Percentiles rank a stretch among this genome's conserved stretches.
Conservation (phyloP, 1,284 basidiomycete genomes). For the Heimioporus retisporus region DNA sequence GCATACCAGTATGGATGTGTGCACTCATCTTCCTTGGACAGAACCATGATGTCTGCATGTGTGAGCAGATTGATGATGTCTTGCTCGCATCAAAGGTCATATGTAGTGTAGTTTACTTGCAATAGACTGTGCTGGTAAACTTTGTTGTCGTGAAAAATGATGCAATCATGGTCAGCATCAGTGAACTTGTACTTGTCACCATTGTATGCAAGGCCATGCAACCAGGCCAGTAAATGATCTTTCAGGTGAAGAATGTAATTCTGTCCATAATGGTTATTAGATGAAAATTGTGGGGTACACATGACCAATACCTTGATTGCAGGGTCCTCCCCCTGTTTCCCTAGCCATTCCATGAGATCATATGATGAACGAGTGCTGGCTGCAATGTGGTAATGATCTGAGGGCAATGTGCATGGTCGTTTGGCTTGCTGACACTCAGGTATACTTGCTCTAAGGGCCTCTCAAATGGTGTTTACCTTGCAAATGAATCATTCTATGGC, state of each 20-base stretch:
- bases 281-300: background rate
- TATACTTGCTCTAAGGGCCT: background rate
- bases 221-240: slow-evolving; percentile 40
- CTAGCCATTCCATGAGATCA: slow-evolving; percentile 3
- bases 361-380: background rate
- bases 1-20: slow-evolving; percentile 1
- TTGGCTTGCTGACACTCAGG: background rate
- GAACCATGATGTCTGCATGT: slow-evolving; percentile 22
- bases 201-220: slow-evolving; percentile 33
- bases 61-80: slow-evolving; percentile 35
- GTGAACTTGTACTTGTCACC: slow-evolving; percentile 43
- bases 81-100: slow-evolving; percentile 35
- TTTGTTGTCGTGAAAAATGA: slow-evolving; percentile 21
- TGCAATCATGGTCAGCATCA: slow-evolving; percentile 29
- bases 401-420: background rate
- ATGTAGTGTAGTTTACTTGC: slow-evolving; percentile 39
- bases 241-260: slow-evolving; percentile 40
- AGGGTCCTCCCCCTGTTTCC: background rate
- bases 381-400: slow-evolving; percentile 12
- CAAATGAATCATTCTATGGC: slow-evolving; percentile 9
- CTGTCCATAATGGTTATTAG: slow-evolving; percentile 1
- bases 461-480: slow-evolving; percentile 2
- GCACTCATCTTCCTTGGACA: slow-evolving; percentile 22
- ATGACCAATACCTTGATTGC: background rate
- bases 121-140: slow-evolving; percentile 23